Evolutionary conservation across 2,329 filamentous ascomycete species (phyloP).

Genomic region (Amesomyces nigricolor): DNA sequence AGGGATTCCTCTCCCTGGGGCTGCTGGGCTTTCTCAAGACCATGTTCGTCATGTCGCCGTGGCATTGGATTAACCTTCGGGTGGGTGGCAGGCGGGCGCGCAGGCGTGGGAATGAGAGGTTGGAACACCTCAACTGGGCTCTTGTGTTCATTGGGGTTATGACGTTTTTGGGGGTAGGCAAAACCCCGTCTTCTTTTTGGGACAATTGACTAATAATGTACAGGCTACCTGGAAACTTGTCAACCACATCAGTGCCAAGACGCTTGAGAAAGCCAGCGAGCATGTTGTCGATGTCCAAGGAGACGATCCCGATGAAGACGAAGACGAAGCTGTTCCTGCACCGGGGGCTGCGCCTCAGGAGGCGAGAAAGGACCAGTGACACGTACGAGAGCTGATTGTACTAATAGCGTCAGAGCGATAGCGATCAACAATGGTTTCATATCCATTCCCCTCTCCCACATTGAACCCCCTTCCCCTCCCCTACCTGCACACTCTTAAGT

Average conservation of each 20-base stretch:
- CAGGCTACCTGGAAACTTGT: slow-evolving; percentile 79
- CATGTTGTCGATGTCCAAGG: slow-evolving; percentile 75
- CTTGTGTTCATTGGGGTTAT: slow-evolving; percentile 74
- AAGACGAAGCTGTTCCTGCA: slow-evolving; percentile 41
- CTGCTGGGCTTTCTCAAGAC: slow-evolving; percentile 80
- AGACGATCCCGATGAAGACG: slow-evolving; percentile 51
- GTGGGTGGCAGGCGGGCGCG: slow-evolving; percentile 48
- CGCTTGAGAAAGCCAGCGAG: slow-evolving; percentile 73
- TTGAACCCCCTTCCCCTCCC: neutral
- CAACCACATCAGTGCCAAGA: slow-evolving; percentile 62
- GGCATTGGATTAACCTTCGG: slow-evolving; percentile 71
- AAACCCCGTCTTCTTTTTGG: neutral
- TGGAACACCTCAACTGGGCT: slow-evolving; percentile 72
- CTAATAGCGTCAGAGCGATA: slow-evolving; percentile 5
- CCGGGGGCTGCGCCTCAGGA: slow-evolving; percentile 31
- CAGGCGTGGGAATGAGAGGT: slow-evolving; percentile 62
- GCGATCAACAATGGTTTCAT: neutral
- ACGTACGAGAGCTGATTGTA: neutral
- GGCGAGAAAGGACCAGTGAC: slow-evolving; percentile 27
- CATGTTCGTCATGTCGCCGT: slow-evolving; percentile 66
- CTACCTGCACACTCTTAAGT: slow-evolving; percentile 91
- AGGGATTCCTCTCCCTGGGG: slow-evolving; percentile 85
- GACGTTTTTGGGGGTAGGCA: slow-evolving; percentile 70
- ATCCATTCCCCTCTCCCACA: neutral
- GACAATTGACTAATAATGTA: slow-evolving; percentile 20